Conservation (phyloP, 441 rosid species). For the Biscutella laevigata region DNA sequence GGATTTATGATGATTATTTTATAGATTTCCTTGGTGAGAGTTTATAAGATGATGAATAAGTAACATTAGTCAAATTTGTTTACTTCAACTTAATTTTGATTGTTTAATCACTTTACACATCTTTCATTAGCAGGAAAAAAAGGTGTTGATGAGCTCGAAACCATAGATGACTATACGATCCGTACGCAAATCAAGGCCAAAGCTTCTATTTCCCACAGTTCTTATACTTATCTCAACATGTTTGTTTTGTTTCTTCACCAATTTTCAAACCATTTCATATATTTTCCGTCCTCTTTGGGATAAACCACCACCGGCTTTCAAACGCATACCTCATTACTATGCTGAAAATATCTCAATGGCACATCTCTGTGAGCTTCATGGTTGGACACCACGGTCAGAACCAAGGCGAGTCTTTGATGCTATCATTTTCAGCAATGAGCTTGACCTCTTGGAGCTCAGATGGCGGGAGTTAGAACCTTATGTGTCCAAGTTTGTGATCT, state of each 20-base stretch:
- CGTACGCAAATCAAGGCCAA: constrained; percentile 30
- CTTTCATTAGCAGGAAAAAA: too few relatives aligned
- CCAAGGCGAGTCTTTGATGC: constrained; percentile 62
- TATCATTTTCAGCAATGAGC: constrained; percentile 78
- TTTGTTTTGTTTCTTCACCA: constrained; percentile 36
- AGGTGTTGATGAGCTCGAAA: not conserved
- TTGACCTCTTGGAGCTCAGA: constrained; percentile 72
- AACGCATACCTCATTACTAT: constrained; percentile 68
- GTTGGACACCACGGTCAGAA: constrained; percentile 54
- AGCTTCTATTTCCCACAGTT: constrained; percentile 25
- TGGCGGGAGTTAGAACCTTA: constrained; percentile 70
- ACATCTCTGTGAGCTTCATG: constrained; percentile 69
- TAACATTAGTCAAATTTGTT: too few relatives aligned
- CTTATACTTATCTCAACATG: constrained; percentile 40
- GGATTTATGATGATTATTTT: too few relatives aligned
- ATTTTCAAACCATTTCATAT: constrained; percentile 43
- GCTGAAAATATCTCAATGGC: constrained; percentile 81
- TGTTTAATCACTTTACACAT: too few relatives aligned
- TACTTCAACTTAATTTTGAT: too few relatives aligned
- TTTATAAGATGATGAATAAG: too few relatives aligned
- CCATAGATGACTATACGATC: constrained; percentile 42
- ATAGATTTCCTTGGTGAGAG: too few relatives aligned
- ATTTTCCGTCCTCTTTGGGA: constrained; percentile 84
- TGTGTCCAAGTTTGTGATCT: constrained; percentile 59
- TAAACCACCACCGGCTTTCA: constrained; percentile 60